phyloP scores from a whole-genome alignment of 148 eudicot species.

The Vaccinium darrowii region DNA sequence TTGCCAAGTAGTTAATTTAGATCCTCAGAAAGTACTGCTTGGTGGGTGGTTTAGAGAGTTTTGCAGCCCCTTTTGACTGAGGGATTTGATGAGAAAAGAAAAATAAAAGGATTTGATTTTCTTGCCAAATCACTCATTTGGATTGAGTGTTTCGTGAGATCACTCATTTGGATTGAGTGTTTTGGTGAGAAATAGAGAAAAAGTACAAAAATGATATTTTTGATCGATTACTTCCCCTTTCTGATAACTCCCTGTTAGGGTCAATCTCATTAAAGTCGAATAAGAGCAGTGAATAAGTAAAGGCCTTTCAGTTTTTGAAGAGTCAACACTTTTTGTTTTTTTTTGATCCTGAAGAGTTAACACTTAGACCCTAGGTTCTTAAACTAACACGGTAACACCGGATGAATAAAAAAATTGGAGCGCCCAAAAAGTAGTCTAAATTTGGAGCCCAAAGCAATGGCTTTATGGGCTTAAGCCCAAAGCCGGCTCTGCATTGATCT shows the following conservation, averaged over 20 bases:
- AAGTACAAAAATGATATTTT: neutral
- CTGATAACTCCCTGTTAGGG: neutral
- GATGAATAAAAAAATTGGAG: neutral
- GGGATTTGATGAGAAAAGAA: neutral
- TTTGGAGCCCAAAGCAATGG: neutral
- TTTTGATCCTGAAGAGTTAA: neutral
- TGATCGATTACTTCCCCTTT: neutral
- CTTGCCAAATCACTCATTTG: neutral
- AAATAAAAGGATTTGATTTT: neutral
- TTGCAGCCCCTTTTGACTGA: neutral
- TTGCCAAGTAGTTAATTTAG: neutral
- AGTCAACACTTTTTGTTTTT: neutral
- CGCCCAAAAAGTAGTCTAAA: neutral
- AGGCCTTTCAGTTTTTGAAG: neutral
- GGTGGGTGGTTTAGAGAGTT: neutral
- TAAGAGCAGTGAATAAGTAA: neutral
- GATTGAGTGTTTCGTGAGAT: neutral
- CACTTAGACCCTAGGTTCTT: neutral
- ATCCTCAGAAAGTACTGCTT: neutral
- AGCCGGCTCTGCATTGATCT: neutral
- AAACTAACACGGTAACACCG: neutral
- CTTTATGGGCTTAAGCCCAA: neutral
- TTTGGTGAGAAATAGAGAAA: neutral
- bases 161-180: neutral
- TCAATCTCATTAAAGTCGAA: neutral